Conservation (phyloP, 2,329 filamentous ascomycete species). For the Salinomyces thailandicus region DNA sequence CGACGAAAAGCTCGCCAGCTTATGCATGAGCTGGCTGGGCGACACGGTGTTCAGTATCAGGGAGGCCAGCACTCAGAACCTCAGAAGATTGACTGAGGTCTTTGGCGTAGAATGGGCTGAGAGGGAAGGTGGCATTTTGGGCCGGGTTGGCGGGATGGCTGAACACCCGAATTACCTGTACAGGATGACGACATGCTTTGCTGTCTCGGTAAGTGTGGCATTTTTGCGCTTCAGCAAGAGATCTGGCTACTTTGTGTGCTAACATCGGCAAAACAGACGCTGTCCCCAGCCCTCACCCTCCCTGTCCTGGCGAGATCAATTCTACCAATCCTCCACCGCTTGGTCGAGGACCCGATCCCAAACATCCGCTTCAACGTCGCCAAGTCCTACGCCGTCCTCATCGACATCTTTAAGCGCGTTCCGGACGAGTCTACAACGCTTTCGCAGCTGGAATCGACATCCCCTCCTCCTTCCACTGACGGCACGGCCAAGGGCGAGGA, state of each 20-base stretch:
- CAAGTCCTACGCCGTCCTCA: conserved; percentile 87
- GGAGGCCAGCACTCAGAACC: conserved; percentile 91
- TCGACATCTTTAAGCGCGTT: conserved; percentile 82
- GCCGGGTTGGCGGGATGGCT: conserved; percentile 97
- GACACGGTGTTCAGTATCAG: conserved; percentile 98
- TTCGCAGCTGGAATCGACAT: conserved; percentile 55
- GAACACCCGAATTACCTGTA: conserved; percentile 98
- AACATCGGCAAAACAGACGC: conserved; percentile 54
- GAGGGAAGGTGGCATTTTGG: conserved; percentile 73
- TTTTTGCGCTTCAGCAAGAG: neutral
- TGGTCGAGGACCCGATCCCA: conserved; percentile 87
- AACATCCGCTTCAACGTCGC: conserved; percentile 99
- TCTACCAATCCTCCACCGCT: conserved; percentile 89
- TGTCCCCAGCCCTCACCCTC: conserved; percentile 84
- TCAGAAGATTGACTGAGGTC: conserved; percentile 97
- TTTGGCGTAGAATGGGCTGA: conserved; percentile 98
- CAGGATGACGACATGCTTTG: conserved; percentile 99
- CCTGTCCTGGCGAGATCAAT: conserved; percentile 89
- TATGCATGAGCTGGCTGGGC: conserved; percentile 98
- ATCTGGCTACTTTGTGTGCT: neutral
- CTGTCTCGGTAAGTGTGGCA: conserved; percentile 71
- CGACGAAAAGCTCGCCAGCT: conserved; percentile 85
- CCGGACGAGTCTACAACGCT: conserved; percentile 66
- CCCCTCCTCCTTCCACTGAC: conserved; percentile 28
- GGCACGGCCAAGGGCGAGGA: conserved; percentile 23